Percentiles rank a stretch among this genome's conserved stretches.
Conservation (phyloP, 306 rosid genomes). For the Lablab purpureus region DNA sequence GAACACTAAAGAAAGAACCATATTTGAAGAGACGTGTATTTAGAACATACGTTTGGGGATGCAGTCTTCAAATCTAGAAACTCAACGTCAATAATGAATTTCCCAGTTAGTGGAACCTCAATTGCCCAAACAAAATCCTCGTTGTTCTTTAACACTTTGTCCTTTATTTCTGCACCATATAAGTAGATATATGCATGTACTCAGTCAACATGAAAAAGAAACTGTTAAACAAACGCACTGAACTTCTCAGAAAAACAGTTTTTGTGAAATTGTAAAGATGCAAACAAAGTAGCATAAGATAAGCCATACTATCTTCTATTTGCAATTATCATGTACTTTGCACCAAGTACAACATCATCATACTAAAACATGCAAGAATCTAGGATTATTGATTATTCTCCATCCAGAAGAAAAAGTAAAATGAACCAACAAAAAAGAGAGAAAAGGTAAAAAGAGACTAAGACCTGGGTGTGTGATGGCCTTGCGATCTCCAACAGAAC, state of each 20-base stretch:
- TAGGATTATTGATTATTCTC: conserved; percentile 12
- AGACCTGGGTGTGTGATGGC: conserved; percentile 86
- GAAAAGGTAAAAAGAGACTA: not conserved
- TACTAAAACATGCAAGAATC: conserved; percentile 19
- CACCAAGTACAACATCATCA: conserved; percentile 18
- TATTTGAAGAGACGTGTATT: not conserved
- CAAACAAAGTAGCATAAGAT: conserved; percentile 8
- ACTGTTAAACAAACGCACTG: not conserved
- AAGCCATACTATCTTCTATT: conserved; percentile 7
- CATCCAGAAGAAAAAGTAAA: not conserved
- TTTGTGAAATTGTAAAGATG: not conserved
- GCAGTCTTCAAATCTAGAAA: conserved; percentile 90
- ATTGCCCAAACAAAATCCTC: conserved; percentile 95
- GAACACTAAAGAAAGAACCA: conserved; percentile 5
- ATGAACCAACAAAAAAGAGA: not conserved
- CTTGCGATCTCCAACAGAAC: conserved; percentile 84
- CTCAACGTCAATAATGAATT: conserved; percentile 93
- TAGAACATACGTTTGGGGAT: conserved; percentile 64
- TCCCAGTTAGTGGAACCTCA: conserved; percentile 94
- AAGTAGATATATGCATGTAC: not conserved
- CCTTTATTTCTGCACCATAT: conserved; percentile 67
- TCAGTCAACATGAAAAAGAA: conserved; percentile 20
- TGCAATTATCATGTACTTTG: conserved; percentile 1
- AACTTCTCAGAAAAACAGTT: conserved; percentile 14
- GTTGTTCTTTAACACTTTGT: conserved; percentile 76